Evolutionary conservation across 2,329 filamentous ascomycete species (phyloP).

Genomic region (Sporothrix sp.): DNA sequence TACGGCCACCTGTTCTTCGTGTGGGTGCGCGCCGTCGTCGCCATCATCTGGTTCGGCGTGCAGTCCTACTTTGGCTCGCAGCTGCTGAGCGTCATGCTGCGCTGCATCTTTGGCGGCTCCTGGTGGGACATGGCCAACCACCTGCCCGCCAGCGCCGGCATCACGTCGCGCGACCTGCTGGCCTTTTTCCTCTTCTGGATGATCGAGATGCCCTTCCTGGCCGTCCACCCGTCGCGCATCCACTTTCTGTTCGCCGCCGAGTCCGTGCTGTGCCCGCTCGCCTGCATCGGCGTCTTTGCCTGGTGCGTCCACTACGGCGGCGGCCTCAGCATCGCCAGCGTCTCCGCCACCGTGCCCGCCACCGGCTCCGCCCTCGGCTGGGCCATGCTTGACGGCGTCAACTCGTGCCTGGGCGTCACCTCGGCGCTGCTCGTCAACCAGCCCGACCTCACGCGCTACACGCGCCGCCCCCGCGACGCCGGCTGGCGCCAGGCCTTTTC

Average conservation of each 20-base stretch:
- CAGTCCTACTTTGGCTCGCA: conserved; percentile 16
- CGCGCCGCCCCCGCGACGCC: conserved; percentile 17
- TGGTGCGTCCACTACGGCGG: conserved; percentile 12
- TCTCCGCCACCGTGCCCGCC: conserved; percentile 19
- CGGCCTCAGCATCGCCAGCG: conserved; percentile 21
- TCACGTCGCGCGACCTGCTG: conserved; percentile 27
- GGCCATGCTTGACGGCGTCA: conserved; percentile 30
- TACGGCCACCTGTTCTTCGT: conserved; percentile 11
- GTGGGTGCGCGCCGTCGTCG: conserved; percentile 10
- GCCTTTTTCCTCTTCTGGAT: conserved; percentile 29
- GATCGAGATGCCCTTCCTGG: conserved; percentile 30
- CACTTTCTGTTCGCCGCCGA: conserved; percentile 24
- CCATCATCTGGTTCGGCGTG: conserved; percentile 14
- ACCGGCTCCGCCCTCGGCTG: conserved; percentile 26
- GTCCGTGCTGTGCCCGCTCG: conserved; percentile 29
- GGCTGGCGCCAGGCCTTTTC: conserved; percentile 23
- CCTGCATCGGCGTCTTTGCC: conserved; percentile 10
- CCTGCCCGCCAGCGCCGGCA: conserved; percentile 27
- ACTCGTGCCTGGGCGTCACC: conserved; percentile 28
- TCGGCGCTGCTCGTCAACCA: conserved; percentile 29
- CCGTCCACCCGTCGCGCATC: conserved; percentile 33
- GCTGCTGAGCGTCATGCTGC: conserved; percentile 18
- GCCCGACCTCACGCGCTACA: conserved; percentile 31
- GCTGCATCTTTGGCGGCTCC: conserved; percentile 26
- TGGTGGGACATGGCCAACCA: conserved; percentile 26